phyloP scores from a whole-genome alignment of 257 asterid genomes.

The Solanum sitiens region DNA sequence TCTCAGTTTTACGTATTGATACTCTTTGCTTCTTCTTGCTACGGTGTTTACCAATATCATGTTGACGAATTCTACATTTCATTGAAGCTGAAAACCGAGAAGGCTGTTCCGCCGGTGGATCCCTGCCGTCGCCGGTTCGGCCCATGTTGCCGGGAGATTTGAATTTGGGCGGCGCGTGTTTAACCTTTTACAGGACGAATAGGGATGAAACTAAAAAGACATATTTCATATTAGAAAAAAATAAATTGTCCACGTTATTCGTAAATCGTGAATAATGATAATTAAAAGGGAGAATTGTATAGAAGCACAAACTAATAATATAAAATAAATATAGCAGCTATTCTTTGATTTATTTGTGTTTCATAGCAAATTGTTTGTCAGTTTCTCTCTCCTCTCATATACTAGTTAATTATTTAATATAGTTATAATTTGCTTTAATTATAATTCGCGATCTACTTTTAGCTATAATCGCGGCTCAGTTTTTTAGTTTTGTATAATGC shows the following conservation, averaged over 20 bases:
- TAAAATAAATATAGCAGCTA: too few relatives aligned
- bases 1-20: conserved; percentile 15
- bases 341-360: too few relatives aligned
- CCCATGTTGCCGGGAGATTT: neutral
- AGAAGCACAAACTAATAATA: too few relatives aligned
- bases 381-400: too few relatives aligned
- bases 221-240: too few relatives aligned
- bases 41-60: neutral
- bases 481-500: too few relatives aligned
- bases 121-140: neutral
- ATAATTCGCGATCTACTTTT: too few relatives aligned
- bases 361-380: too few relatives aligned
- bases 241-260: neutral
- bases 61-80: neutral
- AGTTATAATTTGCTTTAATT: too few relatives aligned
- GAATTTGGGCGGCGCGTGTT: conserved; percentile 13
- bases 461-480: accelerated
- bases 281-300: too few relatives aligned
- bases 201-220: neutral
- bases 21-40: conserved; percentile 18
- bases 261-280: neutral
- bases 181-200: neutral
- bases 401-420: too few relatives aligned
- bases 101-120: neutral
- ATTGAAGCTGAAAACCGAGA: neutral